Evolutionary conservation across 257 asterid genomes (phyloP).

Genomic region (Prunella vulgaris): DNA sequence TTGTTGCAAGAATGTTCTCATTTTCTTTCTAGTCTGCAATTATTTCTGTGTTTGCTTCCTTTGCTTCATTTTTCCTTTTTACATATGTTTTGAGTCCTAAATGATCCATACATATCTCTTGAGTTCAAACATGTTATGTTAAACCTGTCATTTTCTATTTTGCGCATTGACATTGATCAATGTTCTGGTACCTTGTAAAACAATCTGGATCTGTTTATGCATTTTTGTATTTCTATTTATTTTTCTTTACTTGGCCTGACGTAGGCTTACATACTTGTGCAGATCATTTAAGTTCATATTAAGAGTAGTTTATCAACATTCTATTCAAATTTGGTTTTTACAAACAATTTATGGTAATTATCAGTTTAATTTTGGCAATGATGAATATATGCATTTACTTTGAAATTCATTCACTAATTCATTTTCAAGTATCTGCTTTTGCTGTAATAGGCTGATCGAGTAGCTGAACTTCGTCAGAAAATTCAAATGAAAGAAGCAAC

Average conservation of each 20-base stretch:
- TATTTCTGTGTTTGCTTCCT: not conserved
- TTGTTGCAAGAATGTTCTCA: constrained; percentile 6
- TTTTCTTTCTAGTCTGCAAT: constrained; percentile 8
- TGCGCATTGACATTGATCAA: constrained; percentile 3
- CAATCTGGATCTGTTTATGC: not conserved
- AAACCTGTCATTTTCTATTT: not conserved
- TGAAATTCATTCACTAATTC: constrained; percentile 3
- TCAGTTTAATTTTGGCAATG: not conserved
- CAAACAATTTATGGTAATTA: not conserved
- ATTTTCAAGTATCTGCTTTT: constrained; percentile 17
- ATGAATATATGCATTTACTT: not conserved
- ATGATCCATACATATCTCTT: constrained; percentile 17
- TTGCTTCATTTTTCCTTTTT: not conserved
- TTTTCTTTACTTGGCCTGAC: not conserved
- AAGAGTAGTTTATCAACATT: not conserved
- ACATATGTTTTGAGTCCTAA: constrained; percentile 4
- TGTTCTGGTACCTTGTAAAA: not conserved
- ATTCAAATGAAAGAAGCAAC: constrained; percentile 63
- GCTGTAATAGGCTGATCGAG: constrained; percentile 52
- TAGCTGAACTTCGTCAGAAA: constrained; percentile 66
- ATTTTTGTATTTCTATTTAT: not conserved
- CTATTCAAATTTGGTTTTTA: not conserved
- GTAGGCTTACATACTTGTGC: constrained; percentile 11
- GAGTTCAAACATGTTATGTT: constrained; percentile 11
- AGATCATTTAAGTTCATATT: not conserved